Evolutionary conservation across 225 moss, liverwort and hornwort genomes (phyloP).

Genomic region (Takakia lepidozioides): DNA sequence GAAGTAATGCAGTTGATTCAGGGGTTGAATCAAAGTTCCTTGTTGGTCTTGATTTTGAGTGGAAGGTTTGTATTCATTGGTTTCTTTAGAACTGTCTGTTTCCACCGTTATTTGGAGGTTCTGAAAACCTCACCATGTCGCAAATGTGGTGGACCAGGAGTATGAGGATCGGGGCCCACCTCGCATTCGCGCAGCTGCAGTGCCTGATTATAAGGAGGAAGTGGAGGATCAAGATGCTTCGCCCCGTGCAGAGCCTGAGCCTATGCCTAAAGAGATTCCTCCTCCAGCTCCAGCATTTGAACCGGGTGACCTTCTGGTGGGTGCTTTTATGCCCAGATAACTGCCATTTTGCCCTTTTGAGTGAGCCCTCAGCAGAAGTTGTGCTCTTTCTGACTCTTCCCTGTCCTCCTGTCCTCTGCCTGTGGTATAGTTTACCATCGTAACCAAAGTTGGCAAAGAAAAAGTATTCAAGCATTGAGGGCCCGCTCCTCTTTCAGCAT

Average conservation of each 20-base stretch:
- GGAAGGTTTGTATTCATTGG: background rate
- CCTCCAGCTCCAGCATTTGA: constrained; percentile 41
- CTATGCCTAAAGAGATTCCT: constrained; percentile 43
- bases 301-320: constrained; percentile 42
- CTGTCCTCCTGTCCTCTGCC: too few relatives aligned
- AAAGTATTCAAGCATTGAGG: too few relatives aligned
- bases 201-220: constrained; percentile 62
- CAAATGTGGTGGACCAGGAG: constrained; percentile 40
- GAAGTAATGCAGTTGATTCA: too few relatives aligned
- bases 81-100: background rate
- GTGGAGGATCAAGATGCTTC: constrained; percentile 79
- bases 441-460: too few relatives aligned
- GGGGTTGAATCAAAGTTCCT: background rate
- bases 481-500: too few relatives aligned
- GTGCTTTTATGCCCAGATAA: too few relatives aligned
- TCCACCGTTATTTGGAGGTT: too few relatives aligned
- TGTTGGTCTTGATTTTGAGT: background rate
- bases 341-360: too few relatives aligned
- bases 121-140: too few relatives aligned
- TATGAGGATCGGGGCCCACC: constrained; percentile 49
- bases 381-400: too few relatives aligned
- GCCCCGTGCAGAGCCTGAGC: constrained; percentile 55
- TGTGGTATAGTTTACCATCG: too few relatives aligned
- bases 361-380: too few relatives aligned
- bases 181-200: constrained; percentile 37